phyloP scores from a whole-genome alignment of 2,329 filamentous ascomycete genomes.

The Colletotrichum euphorbiae region DNA sequence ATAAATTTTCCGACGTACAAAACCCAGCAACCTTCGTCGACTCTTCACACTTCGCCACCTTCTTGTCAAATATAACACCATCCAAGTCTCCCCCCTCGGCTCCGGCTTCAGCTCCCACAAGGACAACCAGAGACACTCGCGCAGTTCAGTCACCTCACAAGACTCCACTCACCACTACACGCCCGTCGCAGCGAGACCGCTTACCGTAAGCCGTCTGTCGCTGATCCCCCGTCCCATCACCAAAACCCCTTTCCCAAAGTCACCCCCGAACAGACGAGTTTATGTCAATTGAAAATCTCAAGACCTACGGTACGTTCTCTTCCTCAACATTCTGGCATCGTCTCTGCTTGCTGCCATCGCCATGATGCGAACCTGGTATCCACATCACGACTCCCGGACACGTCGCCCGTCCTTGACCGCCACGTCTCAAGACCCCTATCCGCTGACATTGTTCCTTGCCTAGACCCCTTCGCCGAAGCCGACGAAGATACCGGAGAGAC shows the following conservation, averaged over 20 bases:
- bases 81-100: background rate
- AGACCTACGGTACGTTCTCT: slow-evolving; percentile 83
- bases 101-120: background rate
- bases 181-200: slow-evolving; percentile 57
- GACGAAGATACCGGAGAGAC: slow-evolving; percentile 98
- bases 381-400: slow-evolving; percentile 1
- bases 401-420: slow-evolving; percentile 32
- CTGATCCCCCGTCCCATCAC: slow-evolving; percentile 54
- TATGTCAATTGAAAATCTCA: slow-evolving; percentile 99
- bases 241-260: slow-evolving; percentile 66
- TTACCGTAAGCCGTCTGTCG: slow-evolving; percentile 63
- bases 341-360: background rate
- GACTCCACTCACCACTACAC: background rate
- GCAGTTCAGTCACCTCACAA: background rate
- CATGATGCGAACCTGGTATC: background rate
- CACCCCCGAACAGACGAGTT: slow-evolving; percentile 80
- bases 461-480: slow-evolving; percentile 99
- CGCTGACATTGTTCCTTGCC: slow-evolving; percentile 44
- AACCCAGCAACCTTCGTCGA: slow-evolving; percentile 32
- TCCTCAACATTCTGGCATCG: background rate
- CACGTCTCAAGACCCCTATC: background rate
- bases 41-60: slow-evolving; percentile 33
- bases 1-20: slow-evolving; percentile 40
- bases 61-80: slow-evolving; percentile 28
- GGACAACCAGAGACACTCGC: background rate